Percentiles rank a stretch among this genome's conserved stretches.
Conservation (phyloP, 2,329 filamentous ascomycete genomes). For the Chrysoporthe puriensis region DNA sequence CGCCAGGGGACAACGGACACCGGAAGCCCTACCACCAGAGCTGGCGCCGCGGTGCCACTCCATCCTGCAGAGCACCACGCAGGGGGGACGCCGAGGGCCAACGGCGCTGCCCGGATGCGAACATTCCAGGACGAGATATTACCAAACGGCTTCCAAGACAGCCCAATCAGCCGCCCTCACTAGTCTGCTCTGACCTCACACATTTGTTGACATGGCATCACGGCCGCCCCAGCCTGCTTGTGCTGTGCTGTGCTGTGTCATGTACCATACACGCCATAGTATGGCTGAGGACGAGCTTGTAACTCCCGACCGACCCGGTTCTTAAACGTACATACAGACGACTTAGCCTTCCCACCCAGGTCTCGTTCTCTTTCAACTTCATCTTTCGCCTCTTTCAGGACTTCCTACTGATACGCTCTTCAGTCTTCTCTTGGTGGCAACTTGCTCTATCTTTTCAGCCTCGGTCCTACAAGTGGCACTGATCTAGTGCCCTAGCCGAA, state of each 20-base stretch:
- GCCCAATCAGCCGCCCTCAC: constrained; percentile 1
- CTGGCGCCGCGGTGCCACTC: too few species aligned
- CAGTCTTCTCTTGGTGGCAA: background rate
- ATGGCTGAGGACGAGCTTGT: background rate
- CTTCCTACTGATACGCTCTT: constrained; percentile 1
- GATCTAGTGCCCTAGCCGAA: background rate
- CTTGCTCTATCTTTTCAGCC: background rate
- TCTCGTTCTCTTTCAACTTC: too few species aligned
- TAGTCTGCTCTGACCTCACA: constrained; percentile 9
- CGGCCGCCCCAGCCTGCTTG: too few species aligned
- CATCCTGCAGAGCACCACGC: background rate
- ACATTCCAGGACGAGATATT: constrained; percentile 13
- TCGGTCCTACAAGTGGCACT: background rate
- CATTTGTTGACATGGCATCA: background rate
- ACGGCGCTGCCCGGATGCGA: background rate
- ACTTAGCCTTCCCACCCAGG: background rate
- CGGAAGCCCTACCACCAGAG: constrained; percentile 4
- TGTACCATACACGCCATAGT: background rate
- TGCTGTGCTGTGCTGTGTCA: too few species aligned
- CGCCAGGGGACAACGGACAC: background rate
- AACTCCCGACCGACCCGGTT: constrained; percentile 4
- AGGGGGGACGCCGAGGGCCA: background rate
- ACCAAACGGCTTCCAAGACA: constrained; percentile 7
- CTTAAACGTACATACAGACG: background rate
- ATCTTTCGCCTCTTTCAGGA: background rate